Evolutionary conservation across 163 green algal genomes (phyloP).

Genomic region (Scenedesmus sp.): DNA sequence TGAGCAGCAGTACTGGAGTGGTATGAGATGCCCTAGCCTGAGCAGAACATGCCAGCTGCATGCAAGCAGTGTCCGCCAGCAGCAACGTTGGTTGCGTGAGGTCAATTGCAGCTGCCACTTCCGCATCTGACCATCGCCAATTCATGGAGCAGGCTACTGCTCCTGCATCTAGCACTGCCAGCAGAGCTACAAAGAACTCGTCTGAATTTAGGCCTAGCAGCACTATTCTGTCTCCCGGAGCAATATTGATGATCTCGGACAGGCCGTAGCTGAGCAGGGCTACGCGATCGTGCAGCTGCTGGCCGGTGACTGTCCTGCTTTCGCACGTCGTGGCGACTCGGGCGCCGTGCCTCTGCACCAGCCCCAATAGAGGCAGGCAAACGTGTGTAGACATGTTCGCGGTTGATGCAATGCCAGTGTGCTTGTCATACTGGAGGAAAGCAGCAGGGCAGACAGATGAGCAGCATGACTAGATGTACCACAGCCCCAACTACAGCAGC

Average conservation of each 20-base stretch:
- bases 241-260: background rate
- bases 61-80: background rate
- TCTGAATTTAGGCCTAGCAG: conserved; percentile 67
- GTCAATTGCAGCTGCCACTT: conserved; percentile 61
- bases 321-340: background rate
- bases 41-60: background rate
- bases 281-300: conserved; percentile 40
- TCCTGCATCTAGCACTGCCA: conserved; percentile 69
- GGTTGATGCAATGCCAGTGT: background rate
- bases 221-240: conserved; percentile 63
- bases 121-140: conserved; percentile 74
- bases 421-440: background rate
- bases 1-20: background rate
- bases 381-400: background rate
- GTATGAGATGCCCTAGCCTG: background rate
- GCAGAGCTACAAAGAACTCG: conserved; percentile 67
- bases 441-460: background rate
- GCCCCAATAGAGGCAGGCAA: background rate
- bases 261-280: conserved; percentile 46
- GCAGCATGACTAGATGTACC: background rate
- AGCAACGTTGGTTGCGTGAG: conserved; percentile 51
- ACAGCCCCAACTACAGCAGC: background rate
- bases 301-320: background rate
- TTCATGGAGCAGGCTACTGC: conserved; percentile 77
- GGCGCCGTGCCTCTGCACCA: background rate